Conservation (phyloP, 2,329 filamentous ascomycete genomes). For the Ophiostoma piceae region DNA sequence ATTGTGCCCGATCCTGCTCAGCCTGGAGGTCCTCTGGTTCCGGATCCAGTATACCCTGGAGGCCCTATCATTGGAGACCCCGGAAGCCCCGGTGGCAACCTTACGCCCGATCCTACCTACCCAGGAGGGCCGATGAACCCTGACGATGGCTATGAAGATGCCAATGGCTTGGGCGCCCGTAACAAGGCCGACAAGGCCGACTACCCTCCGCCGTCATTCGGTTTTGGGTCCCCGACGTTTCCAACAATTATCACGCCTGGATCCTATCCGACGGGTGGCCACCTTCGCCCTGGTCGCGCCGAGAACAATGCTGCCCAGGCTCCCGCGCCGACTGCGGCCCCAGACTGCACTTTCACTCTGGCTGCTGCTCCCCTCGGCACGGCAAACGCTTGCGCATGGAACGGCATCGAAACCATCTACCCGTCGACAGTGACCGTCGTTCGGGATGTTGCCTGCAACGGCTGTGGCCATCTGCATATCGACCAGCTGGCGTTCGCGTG, state of each 20-base stretch:
- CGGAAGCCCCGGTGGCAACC: background rate
- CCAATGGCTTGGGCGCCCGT: background rate
- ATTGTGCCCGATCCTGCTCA: background rate
- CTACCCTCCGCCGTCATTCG: background rate
- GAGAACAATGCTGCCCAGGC: no score
- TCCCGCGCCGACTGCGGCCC: background rate
- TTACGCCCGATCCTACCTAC: background rate
- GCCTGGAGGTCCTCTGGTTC: background rate
- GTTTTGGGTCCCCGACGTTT: background rate
- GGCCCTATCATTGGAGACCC: background rate
- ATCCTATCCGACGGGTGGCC: background rate
- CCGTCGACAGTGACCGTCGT: background rate
- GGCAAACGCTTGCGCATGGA: background rate
- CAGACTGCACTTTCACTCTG: background rate
- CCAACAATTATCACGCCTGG: background rate
- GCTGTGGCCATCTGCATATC: background rate
- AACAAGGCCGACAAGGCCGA: background rate
- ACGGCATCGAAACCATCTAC: background rate
- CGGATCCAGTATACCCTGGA: background rate
- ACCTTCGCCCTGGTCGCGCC: background rate
- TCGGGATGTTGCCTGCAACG: background rate
- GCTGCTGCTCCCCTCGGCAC: background rate
- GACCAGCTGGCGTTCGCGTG: background rate
- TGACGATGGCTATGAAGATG: background rate
- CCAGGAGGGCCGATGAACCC: background rate